phyloP scores from a whole-genome alignment of 495 filamentous ascomycete species.

The Podospora pseudoanserina region DNA sequence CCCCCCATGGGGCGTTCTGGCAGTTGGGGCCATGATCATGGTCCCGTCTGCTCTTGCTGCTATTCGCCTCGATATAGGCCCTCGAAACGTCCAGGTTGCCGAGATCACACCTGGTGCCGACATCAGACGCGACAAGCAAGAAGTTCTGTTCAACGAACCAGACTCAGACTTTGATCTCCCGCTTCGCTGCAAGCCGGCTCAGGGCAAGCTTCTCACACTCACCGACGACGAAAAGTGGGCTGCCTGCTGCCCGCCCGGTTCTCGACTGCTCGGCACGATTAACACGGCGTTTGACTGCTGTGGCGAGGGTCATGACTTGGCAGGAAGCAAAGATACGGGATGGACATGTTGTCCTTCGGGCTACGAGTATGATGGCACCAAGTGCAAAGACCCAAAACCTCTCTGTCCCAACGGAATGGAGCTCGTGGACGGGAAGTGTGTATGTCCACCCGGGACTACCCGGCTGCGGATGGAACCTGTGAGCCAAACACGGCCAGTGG shows the following conservation, averaged over 20 bases:
- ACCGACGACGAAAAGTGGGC: not conserved
- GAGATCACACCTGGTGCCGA: no score
- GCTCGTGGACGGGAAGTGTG: not conserved
- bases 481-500: no score
- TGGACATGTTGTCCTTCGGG: not conserved
- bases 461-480: not conserved
- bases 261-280: not conserved
- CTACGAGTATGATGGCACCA: not conserved
- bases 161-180: not conserved
- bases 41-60: no score
- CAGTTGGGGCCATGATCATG: no score
- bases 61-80: no score
- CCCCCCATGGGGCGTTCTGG: no score
- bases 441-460: not conserved
- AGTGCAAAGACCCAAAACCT: not conserved
- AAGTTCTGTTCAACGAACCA: no score
- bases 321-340: no score
- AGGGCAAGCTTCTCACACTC: not conserved
- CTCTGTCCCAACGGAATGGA: not conserved
- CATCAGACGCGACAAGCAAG: no score
- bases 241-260: not conserved
- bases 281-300: not conserved
- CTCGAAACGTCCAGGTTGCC: no score
- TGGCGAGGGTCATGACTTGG: no score
- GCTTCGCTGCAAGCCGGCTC: not conserved